These are phyloP conservation scores for Avicennia marina DNA, from an alignment of 257 asterid species.

Conservation along the genomic window DNA sequence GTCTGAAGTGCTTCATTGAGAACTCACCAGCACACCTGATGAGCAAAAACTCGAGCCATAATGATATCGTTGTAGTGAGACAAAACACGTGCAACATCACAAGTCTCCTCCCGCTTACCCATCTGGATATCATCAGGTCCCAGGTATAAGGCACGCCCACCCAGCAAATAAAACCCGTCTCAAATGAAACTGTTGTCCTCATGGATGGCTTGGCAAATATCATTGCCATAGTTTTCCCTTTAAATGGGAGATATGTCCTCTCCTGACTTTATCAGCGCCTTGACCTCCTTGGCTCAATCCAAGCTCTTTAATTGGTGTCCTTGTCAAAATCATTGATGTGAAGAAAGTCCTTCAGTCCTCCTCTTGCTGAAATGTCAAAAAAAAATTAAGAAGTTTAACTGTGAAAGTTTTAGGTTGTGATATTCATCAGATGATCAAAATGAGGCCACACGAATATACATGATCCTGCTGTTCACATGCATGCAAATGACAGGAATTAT, in stretches of 20 bases:
- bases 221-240: slow-evolving; percentile 98
- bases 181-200: slow-evolving; percentile 98
- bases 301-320: slow-evolving; percentile 61
- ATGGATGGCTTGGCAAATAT: slow-evolving; percentile 97
- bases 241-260: slow-evolving; percentile 87
- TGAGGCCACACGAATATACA: too few species aligned
- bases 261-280: slow-evolving; percentile 77
- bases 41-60: slow-evolving; percentile 97
- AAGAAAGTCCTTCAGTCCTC: slow-evolving; percentile 71
- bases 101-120: slow-evolving; percentile 99
- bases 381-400: background rate
- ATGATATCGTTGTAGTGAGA: slow-evolving; percentile 94
- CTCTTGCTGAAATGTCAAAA: slow-evolving; percentile 48
- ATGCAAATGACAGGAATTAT: too few species aligned
- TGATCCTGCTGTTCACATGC: too few species aligned
- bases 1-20: slow-evolving; percentile 17
- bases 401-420: background rate
- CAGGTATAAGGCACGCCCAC: slow-evolving; percentile 91
- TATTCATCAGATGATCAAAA: too few species aligned
- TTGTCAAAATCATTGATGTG: slow-evolving; percentile 82
- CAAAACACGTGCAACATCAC: slow-evolving; percentile 94
- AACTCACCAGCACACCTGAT: slow-evolving; percentile 91
- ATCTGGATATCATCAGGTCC: slow-evolving; percentile 97
- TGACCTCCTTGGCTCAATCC: slow-evolving; percentile 83
- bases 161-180: slow-evolving; percentile 93